These are phyloP conservation scores for Apiotrichum domesticum DNA, from an alignment of 1,284 basidiomycete species.

Conservation along the genomic window DNA sequence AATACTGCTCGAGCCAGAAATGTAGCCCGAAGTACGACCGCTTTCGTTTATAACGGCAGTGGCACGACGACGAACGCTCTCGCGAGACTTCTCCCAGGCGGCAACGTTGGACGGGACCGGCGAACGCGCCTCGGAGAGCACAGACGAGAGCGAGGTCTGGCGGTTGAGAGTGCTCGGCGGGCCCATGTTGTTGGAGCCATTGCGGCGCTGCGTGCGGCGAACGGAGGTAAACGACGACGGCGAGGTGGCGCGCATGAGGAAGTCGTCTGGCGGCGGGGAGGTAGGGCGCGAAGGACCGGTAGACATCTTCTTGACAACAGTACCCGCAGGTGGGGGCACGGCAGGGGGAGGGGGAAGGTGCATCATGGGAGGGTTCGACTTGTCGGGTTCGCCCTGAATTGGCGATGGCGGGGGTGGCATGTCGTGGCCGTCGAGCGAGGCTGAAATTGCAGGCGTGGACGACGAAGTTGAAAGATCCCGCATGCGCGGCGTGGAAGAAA, in stretches of 20 bases:
- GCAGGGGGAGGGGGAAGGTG: constrained; percentile 74
- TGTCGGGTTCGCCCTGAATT: constrained; percentile 54
- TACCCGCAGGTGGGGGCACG: constrained; percentile 63
- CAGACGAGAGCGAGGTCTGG: constrained; percentile 68
- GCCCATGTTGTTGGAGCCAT: constrained; percentile 50
- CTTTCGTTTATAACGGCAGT: constrained; percentile 16
- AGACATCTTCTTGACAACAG: constrained; percentile 40
- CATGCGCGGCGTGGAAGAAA: constrained; percentile 21
- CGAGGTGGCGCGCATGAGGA: constrained; percentile 77
- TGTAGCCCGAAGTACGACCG: constrained; percentile 14
- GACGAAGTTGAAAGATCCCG: constrained; percentile 13
- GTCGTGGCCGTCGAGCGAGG: background rate
- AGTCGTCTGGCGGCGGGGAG: constrained; percentile 81
- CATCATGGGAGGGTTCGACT: constrained; percentile 75
- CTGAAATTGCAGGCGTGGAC: background rate
- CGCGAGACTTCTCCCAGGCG: constrained; percentile 42
- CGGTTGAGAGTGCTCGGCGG: constrained; percentile 61
- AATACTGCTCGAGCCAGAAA: constrained; percentile 30
- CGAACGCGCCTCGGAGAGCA: constrained; percentile 48
- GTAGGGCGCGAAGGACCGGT: constrained; percentile 61
- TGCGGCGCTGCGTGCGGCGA: constrained; percentile 1
- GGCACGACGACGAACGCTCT: constrained; percentile 38
- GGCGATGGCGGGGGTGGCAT: constrained; percentile 17
- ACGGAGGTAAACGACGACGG: constrained; percentile 52
- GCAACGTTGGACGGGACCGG: constrained; percentile 42